These are phyloP conservation scores for Neoboletus magnificus DNA, from an alignment of 768 basidiomycete species.

Conservation along the genomic window DNA sequence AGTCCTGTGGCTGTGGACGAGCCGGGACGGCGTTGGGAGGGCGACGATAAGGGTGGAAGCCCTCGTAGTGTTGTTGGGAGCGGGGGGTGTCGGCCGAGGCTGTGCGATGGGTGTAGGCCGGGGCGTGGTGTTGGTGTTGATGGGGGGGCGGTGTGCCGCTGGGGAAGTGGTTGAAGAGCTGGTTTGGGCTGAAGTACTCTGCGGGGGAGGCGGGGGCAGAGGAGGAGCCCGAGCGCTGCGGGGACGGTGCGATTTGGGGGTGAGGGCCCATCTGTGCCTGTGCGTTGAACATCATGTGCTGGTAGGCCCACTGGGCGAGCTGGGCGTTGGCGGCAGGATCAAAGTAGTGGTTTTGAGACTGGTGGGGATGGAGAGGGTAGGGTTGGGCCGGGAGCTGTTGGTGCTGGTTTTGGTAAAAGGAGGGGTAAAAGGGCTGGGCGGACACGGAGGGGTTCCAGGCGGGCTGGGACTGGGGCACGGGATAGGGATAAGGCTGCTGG, in stretches of 20 bases:
- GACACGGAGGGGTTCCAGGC: conserved; percentile 66
- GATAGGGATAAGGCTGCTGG: conserved; percentile 55
- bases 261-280: conserved; percentile 42
- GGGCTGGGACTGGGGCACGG: conserved; percentile 66
- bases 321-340: conserved; percentile 75
- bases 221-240: conserved; percentile 40
- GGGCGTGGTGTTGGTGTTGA: conserved; percentile 38
- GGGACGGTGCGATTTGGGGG: conserved; percentile 17
- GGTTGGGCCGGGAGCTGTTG: conserved; percentile 50
- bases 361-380: conserved; percentile 43
- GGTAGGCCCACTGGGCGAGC: conserved; percentile 85
- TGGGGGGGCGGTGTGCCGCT: conserved; percentile 69
- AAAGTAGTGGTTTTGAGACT: conserved; percentile 58
- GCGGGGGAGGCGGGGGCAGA: conserved; percentile 37
- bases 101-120: conserved; percentile 39
- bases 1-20: conserved; percentile 22
- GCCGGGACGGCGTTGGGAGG: conserved; percentile 41
- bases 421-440: conserved; percentile 72
- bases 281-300: conserved; percentile 86
- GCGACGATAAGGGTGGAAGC: conserved; percentile 81
- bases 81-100: conserved; percentile 29
- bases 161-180: conserved; percentile 64
- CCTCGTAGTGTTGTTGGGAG: conserved; percentile 37
- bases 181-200: conserved; percentile 60
- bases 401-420: conserved; percentile 70